Evolutionary conservation across 225 moss, liverwort and hornwort species (phyloP).

Genomic region (Pseudisothecium myosuroides): DNA sequence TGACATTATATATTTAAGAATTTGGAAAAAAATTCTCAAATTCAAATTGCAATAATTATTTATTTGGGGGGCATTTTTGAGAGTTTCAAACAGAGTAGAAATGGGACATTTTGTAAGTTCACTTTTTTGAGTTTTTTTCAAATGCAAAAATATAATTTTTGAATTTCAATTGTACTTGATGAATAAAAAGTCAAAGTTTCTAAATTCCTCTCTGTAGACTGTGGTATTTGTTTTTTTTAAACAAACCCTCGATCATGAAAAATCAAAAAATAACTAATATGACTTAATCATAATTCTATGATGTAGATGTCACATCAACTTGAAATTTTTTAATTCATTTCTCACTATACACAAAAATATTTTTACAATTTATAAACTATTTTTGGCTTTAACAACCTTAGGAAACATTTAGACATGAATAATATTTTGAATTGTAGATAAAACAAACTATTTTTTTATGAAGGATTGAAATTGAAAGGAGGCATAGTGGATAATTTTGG

Average conservation of each 20-base stretch:
- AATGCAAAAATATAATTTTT: not conserved
- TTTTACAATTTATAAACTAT: not conserved
- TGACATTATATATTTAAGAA: not conserved
- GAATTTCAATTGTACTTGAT: not conserved
- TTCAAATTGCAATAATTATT: not conserved
- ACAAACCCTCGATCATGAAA: rapidly evolving
- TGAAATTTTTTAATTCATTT: not conserved
- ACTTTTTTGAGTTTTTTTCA: rapidly evolving
- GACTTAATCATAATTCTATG: too few species aligned
- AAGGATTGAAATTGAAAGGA: not conserved
- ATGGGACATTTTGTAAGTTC: not conserved
- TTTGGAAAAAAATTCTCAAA: not conserved
- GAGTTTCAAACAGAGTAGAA: not conserved
- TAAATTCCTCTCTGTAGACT: not conserved
- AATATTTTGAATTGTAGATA: not conserved
- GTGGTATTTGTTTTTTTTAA: rapidly evolving
- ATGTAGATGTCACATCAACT: not conserved
- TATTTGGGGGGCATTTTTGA: rapidly evolving
- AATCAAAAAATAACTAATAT: not conserved
- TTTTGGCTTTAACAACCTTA: not conserved
- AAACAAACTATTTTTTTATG: not conserved
- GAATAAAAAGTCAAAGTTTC: not conserved
- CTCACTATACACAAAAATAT: not conserved
- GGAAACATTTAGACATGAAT: too few species aligned
- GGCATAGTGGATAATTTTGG: not conserved